A percentile compares a stretch with the other conserved stretches of the same genome.
Evolutionary conservation across 202 grass and related monocot species (phyloP).

Genomic region (Digitaria exilis): DNA sequence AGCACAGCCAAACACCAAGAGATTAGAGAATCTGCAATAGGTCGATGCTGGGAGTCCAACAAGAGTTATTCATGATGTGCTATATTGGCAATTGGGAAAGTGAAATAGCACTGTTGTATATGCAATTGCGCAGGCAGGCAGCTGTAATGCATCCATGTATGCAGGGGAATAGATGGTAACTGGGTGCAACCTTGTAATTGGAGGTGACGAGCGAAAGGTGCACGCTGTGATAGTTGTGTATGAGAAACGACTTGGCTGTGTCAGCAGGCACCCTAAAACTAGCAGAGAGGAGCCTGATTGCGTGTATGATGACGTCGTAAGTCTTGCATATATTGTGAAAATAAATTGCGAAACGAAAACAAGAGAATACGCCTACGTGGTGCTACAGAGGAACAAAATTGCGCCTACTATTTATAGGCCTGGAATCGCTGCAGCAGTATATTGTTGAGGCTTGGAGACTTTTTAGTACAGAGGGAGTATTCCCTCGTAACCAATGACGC

Average conservation of each 20-base stretch:
- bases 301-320: background rate
- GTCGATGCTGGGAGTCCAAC: background rate
- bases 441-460: background rate
- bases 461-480: too few relatives aligned
- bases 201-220: background rate
- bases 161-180: background rate
- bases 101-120: background rate
- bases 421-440: background rate
- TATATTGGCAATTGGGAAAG: background rate
- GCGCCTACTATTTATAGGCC: background rate
- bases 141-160: background rate
- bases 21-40: too few relatives aligned
- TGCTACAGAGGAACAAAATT: background rate
- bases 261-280: background rate
- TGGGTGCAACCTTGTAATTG: background rate
- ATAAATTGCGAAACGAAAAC: background rate
- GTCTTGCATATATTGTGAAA: background rate
- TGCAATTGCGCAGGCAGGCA: background rate
- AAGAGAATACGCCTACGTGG: background rate
- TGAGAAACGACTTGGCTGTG: background rate
- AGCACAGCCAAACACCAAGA: background rate
- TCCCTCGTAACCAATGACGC: background rate
- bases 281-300: background rate
- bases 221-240: background rate
- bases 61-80: background rate